Evolutionary conservation across 164 flowering plant species (phyloP), one percentile per base, ranked within the genome.

Genomic region (Saururus chinensis): DNA sequence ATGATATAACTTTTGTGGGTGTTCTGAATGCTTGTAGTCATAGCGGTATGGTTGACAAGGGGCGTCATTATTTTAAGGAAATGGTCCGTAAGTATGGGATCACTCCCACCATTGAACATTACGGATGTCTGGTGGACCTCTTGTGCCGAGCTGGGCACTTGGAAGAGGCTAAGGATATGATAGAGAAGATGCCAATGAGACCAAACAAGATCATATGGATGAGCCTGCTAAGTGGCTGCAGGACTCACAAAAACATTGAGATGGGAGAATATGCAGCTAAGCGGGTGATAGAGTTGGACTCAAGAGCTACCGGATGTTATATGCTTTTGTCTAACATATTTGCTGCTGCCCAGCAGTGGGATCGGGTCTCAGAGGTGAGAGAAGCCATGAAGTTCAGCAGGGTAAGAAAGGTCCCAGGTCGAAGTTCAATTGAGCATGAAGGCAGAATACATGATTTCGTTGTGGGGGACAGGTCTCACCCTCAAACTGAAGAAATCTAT

Each of bases 61-160:
- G 68, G 12, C 23, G 48, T 20, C 45, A 40, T 23, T 60, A 60
- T 51, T 70, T 70, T 48, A 49, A 61, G 20, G 19, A 24, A 9
- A 60, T 70, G 73, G 40, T 30, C 48, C 51, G 35, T 51, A 64
- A 56, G 25, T 70, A 65, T 55, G 45, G 65, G 24, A 60, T 70
- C 17, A 52, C 37, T 17, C 73, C 73, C 41, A 65, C 53, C 9
- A 56, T 61, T 56, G 73, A 64, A 20, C 73, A 64, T 60, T 70
- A 70, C 57, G 68, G 73, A n/a, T 70, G 73, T 41, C 21, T 65
- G 65, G 68, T 65, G 16, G 68, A 70, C 53, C 65, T 65, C 51
- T 48, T 65, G 0, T 60, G 68, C 51, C 64, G 72, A 56, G 68
- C 68, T 4, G 68, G 73, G 20, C 68, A 60, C 51, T 45, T 70